Evolutionary conservation across 2,329 filamentous ascomycete genomes (phyloP).

Genomic region (Aureobasidium musti): DNA sequence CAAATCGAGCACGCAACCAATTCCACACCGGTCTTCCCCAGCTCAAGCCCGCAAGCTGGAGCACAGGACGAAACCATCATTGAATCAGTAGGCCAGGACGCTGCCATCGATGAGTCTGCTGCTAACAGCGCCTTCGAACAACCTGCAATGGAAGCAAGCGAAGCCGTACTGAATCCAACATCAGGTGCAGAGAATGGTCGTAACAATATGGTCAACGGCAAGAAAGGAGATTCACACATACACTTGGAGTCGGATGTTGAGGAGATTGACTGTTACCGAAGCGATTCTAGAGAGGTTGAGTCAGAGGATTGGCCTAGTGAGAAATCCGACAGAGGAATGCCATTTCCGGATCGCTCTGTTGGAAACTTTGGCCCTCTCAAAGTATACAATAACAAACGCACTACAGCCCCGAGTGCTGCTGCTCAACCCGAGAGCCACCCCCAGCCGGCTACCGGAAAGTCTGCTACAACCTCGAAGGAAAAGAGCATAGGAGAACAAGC

Average conservation of each 20-base stretch:
- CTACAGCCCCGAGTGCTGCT: not conserved
- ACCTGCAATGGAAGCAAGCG: not conserved
- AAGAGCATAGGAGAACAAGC: not conserved
- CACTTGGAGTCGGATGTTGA: constrained; percentile 7
- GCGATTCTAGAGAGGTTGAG: not conserved
- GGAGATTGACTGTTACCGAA: not conserved
- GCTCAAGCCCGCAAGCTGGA: not conserved
- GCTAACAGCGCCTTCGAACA: not conserved
- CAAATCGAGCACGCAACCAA: not conserved
- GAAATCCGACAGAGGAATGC: not conserved
- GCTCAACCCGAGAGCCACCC: not conserved
- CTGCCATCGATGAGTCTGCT: not conserved
- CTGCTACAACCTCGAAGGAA: not conserved
- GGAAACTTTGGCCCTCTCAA: constrained; percentile 5
- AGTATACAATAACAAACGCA: not conserved
- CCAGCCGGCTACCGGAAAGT: not conserved
- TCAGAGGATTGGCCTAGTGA: not conserved
- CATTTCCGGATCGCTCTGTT: not conserved
- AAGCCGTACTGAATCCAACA: not conserved
- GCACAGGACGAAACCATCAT: not conserved
- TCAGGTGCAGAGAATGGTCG: not conserved
- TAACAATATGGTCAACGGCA: not conserved
- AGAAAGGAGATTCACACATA: not conserved
- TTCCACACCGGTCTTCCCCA: constrained; percentile 1
- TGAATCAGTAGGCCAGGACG: not conserved